Base-by-base conservation (phyloP, 1,284 basidiomycete species). In the Leccinum pachyderme region DNA sequence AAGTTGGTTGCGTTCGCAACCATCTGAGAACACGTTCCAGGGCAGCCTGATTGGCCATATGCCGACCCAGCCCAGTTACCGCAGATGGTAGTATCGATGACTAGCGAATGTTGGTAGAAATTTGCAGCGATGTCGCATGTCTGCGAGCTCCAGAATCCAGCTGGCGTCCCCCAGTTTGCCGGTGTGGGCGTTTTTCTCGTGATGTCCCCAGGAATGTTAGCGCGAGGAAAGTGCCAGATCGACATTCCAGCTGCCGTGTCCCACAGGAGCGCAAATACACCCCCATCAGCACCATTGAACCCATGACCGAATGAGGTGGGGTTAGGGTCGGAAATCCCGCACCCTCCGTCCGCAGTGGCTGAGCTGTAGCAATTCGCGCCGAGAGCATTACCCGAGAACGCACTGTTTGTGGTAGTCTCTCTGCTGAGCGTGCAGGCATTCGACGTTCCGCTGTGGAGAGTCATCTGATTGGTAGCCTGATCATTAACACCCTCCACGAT, bases 201-300 rank as follows among this genome's bases (percentile, higher is more conserved):
- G 68, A 95, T 84, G 69, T 95, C 91, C 5, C 60, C 49, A 2
- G 93, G 93, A 51, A 95, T 85, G 7, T 75, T 67, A 29, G 63
- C 65, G 39, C 92, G 81, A 28, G 80, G 62, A 77, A 93, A 93
- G 68, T 82, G 83, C 89, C 91, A 96, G 47, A 94, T 79, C 50
- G 76, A 80, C 69, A 96, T 85, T 5, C 89, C 91, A 6, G 71
- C 0, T 4, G 39, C 66, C 29, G 65, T 64, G 61, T 87, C 81
- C 85, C 89, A 89, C 33, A 84, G 70, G 71, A 89, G 86, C 1
- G 83, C 91, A 62, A 77, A 92, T 22, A 93, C 88, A 15, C 91
- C 92, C 9, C 93, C 93, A 2, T 76, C 75, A 12, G 65, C 70
- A 25, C 7, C 11, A 72, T 93, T 93, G 76, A 93, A 92, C 4